Evolutionary conservation across 768 basidiomycete genomes (phyloP), one percentile per base, ranked within the genome.

Genomic region (Suillus clintonianus): DNA sequence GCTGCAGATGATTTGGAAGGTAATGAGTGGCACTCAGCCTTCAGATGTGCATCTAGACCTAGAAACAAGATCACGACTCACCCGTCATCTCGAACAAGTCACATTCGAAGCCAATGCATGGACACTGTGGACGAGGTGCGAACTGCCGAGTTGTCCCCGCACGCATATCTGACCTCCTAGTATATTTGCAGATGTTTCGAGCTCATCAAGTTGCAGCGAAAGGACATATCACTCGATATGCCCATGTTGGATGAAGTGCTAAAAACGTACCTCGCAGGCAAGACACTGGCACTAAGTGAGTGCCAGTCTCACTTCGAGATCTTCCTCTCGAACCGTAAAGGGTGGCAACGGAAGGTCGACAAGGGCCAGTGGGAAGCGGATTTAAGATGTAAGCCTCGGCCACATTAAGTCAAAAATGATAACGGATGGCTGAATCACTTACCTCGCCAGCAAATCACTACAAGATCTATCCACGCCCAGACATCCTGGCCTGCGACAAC

Each of bases 151-250:
- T n/a, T n/a, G n/a, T n/a, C n/a, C n/a, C n/a, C n/a, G n/a, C n/a
- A n/a, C n/a, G n/a, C n/a, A n/a, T n/a, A n/a, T n/a, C n/a, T n/a
- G n/a, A 8, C 42, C 9, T 43, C 42, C 19, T n/a, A 4, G 42
- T 43, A 42, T 7, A 42, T 15, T 42, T 42, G n/a, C 43, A 79
- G 77, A 47, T 74, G 73, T 63, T 77, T 74, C 34, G 75, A 80
- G 61, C 63, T 72, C 3, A 62, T 73, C 15, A 65, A 69, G 10
- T 32, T 80, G 3, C 67, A 72, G 41, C 14, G 60, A 4, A 51
- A 65, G 2, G 65, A 79, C 39, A 39, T 78, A 34, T 65, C 60
- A 1, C 19, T 57, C 27, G 24, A 69, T 62, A 13, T 5, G 1
- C 22, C 3, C 0, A 14, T 36, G 4, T 22, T 68, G 2, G 32